These are phyloP conservation scores for Mrakia blollopis DNA, from an alignment of 768 basidiomycete species.

Conservation along the genomic window DNA sequence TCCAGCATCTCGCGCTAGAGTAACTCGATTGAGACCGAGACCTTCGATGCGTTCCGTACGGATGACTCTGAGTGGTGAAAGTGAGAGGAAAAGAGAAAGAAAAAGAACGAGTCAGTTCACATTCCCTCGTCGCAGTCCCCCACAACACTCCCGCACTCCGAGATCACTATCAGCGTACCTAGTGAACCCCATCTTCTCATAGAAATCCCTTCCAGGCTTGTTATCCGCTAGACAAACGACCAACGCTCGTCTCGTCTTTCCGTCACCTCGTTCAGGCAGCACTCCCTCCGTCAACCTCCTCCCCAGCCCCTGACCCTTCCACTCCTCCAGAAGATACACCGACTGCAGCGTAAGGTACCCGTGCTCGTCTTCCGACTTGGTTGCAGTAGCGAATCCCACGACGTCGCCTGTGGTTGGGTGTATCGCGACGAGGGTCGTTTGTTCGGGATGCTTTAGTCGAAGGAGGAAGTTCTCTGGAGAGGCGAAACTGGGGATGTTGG, in stretches of 20 bases:
- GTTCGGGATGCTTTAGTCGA: not conserved
- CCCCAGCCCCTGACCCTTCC: not conserved
- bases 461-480: not conserved
- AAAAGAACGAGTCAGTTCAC: not conserved
- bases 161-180: not conserved
- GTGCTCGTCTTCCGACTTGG: constrained; percentile 5
- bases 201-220: not conserved
- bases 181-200: not conserved
- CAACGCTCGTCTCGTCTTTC: not conserved
- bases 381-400: not conserved
- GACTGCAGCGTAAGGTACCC: not conserved
- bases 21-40: not conserved
- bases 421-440: not conserved
- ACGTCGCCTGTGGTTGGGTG: not conserved
- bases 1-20: not conserved
- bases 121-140: not conserved
- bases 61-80: not conserved
- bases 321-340: not conserved
- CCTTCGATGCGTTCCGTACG: not conserved
- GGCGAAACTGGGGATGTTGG: not conserved
- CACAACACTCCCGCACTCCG: not conserved
- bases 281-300: not conserved
- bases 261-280: not conserved
- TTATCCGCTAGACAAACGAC: not conserved
- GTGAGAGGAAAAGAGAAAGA: not conserved